Base-by-base conservation (phyloP, 805 yeast genomes). In the Candida glaebosa region DNA sequence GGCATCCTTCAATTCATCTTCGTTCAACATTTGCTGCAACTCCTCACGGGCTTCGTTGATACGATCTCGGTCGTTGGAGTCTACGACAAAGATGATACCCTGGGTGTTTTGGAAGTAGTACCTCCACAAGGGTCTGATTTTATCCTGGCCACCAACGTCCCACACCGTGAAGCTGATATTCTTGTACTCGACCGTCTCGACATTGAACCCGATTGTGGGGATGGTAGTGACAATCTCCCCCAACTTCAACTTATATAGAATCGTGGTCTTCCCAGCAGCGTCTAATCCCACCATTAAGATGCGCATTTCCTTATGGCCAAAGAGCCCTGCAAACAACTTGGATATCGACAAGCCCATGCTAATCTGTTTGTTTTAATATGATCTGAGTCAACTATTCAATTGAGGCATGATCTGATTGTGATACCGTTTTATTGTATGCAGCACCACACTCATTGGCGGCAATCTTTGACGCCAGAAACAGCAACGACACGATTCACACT, bases 71-170 rank as follows among this genome's bases (percentile, higher is more conserved):
- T 66, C 72, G 56, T 65, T 65, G 39, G 70, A 65, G 57, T 66
- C 72, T 37, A 66, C 69, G 15, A 66, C 72, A 52, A 65, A 66
- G 39, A 66, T 66, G 44, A 66, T 63, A 46, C 71, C 72, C 46
- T 66, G 71, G 39, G 72, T 63, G 58, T 65, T 65, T 50, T 65
- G 71, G 61, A 57, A 66, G 60, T 66, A 66, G 58, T 66, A 65
- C 57, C 71, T 61, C 71, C 71, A 66, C 55, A 66, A 63, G 36
- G 71, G 71, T 51, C 71, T 54, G 50, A 66, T 66, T 54, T 65
- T 66, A 52, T 65, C 69, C 49, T 66, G 71, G 57, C 71, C 71
- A 60, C 71, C 71, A 42, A 65, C 70, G 52, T 66, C 71, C 71
- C 71, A 66, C 37, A 66, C 71, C 35, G 71, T 64, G 53, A 66